phyloP scores from a whole-genome alignment of 2,329 filamentous ascomycete genomes.

The Exophiala mesophila region DNA sequence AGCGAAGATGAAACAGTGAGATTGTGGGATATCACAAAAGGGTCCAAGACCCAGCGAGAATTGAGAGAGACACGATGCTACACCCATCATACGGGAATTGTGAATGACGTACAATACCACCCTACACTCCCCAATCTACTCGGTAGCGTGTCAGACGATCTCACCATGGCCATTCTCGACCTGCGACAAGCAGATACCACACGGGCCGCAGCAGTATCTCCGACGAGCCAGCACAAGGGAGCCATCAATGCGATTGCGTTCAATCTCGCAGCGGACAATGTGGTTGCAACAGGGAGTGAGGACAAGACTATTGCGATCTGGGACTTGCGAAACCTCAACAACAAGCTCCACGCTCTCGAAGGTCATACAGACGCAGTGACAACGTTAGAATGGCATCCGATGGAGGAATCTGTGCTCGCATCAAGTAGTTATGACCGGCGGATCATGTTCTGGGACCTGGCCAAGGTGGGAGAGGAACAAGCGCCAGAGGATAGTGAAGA shows the following conservation, averaged over 20 bases:
- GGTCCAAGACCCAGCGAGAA: slow-evolving; percentile 63
- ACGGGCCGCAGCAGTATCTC: slow-evolving; percentile 60
- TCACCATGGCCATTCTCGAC: slow-evolving; percentile 88
- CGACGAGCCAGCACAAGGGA: slow-evolving; percentile 73
- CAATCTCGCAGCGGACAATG: slow-evolving; percentile 83
- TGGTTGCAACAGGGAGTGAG: slow-evolving; percentile 87
- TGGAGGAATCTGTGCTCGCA: slow-evolving; percentile 79
- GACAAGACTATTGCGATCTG: slow-evolving; percentile 94
- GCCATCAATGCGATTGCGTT: slow-evolving; percentile 96
- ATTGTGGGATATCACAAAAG: slow-evolving; percentile 82
- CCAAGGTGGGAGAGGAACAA: slow-evolving; percentile 87
- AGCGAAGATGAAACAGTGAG: slow-evolving; percentile 89
- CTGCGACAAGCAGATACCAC: slow-evolving; percentile 64
- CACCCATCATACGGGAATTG: slow-evolving; percentile 81
- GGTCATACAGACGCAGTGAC: slow-evolving; percentile 87
- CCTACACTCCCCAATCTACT: slow-evolving; percentile 79
- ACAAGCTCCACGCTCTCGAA: slow-evolving; percentile 84
- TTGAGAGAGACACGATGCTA: slow-evolving; percentile 71
- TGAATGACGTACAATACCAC: slow-evolving; percentile 97
- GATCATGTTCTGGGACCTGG: slow-evolving; percentile 95
- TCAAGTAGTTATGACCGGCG: slow-evolving; percentile 90
- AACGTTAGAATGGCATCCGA: slow-evolving; percentile 90
- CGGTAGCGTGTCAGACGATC: slow-evolving; percentile 90
- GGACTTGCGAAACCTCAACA: slow-evolving; percentile 87
- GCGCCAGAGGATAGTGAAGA: slow-evolving; percentile 92